Evolutionary conservation across 768 basidiomycete genomes (phyloP).

Genomic region (Chlorophyllum brunneum): DNA sequence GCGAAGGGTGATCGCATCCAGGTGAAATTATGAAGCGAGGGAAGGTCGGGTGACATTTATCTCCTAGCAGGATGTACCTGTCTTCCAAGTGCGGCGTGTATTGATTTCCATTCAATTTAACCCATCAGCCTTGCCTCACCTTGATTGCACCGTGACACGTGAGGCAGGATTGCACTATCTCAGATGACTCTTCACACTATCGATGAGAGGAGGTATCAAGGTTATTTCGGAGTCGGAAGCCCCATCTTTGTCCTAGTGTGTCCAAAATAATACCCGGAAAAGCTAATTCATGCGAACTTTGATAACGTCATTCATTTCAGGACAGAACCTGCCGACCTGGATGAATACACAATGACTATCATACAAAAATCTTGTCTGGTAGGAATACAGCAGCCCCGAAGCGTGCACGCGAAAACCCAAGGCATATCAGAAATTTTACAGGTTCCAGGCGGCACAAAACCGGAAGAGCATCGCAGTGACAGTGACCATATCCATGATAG

Average conservation of each 20-base stretch:
- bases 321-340: background rate
- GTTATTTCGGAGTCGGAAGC: conserved; percentile 9
- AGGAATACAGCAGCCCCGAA: conserved; percentile 6
- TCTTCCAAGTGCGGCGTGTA: conserved; percentile 36
- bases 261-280: conserved; percentile 4
- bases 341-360: conserved; percentile 10
- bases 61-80: conserved; percentile 27
- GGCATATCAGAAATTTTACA: conserved; percentile 26
- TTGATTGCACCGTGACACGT: conserved; percentile 25
- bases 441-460: conserved; percentile 57
- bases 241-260: conserved; percentile 4
- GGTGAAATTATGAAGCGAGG: conserved; percentile 54
- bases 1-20: conserved; percentile 41
- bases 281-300: conserved; percentile 6
- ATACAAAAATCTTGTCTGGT: conserved; percentile 11
- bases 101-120: conserved; percentile 27
- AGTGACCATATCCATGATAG: conserved; percentile 86
- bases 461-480: conserved; percentile 85
- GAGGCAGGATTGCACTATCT: conserved; percentile 24
- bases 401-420: background rate
- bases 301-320: conserved; percentile 12
- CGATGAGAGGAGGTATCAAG: conserved; percentile 18
- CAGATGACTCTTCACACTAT: conserved; percentile 23
- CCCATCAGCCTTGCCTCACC: conserved; percentile 27
- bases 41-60: conserved; percentile 35